Evolutionary conservation across 2,329 filamentous ascomycete genomes (phyloP), one percentile per base, ranked within the genome.

Genomic region (Xylariaceae sp.): DNA sequence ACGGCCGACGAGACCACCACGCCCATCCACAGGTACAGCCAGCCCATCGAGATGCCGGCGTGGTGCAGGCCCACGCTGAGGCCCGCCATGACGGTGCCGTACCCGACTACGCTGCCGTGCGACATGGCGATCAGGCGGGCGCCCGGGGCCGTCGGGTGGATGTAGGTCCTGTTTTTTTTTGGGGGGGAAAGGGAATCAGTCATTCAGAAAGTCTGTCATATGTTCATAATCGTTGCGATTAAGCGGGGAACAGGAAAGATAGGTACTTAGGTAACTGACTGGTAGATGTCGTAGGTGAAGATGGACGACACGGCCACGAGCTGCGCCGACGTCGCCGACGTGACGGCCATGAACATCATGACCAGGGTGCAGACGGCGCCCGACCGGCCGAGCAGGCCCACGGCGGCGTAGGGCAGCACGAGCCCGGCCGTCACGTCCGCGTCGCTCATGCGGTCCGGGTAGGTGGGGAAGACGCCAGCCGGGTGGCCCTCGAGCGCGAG

Each of bases 261-360:
- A n/a, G n/a, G n/a, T n/a, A n/a, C n/a, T n/a, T n/a, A n/a, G n/a
- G n/a, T 17, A 27, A 28, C 19, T 29, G 16, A 42, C 40, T 43
- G 41, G 61, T 90, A 93, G 46, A 90, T 72, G 50, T 93, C 86
- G 56, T 90, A 92, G 1, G 86, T 92, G 60, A 80, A 78, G 57
- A 93, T 92, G 7, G 82, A 87, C 2, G 83, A 89, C 1, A 90
- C 84, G 2, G 87, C 84, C 36, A 94, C 89, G 5, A 93, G 65
- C 56, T 93, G 83, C 0, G 85, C 80, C 2, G 80, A 87, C 45
- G 83, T 82, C 0, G 86, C 83, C 3, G 77, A 84, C 0, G 87
- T 93, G 17, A 93, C 86, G 13, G 87, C 87, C 79, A 93, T 86
- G 65, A 93, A 92, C 34, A 92, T 73, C 46, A 93, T 77, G 13